phyloP scores from a whole-genome alignment of 1,284 basidiomycete species.

The Heterobasidion irregulare region DNA sequence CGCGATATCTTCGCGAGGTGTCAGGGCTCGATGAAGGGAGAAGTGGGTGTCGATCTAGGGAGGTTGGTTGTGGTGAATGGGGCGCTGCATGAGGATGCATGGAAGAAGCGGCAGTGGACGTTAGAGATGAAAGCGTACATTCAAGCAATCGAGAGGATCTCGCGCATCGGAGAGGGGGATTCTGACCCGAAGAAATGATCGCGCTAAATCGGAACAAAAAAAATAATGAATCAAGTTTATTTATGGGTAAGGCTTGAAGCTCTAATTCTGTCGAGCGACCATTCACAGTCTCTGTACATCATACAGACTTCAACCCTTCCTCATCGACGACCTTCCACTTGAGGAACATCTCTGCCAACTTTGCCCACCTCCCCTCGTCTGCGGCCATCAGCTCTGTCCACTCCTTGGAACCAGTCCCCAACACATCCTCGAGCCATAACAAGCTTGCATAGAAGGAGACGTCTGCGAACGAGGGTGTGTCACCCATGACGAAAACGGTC shows the following conservation, averaged over 20 bases:
- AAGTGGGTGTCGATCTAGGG: neutral
- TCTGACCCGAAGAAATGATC: neutral
- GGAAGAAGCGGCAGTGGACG: slow-evolving; percentile 27
- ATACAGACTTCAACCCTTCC: neutral
- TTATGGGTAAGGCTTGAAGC: too few relatives aligned
- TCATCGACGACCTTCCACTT: slow-evolving; percentile 1
- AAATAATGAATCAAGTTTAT: too few relatives aligned
- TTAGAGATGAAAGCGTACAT: slow-evolving; percentile 24
- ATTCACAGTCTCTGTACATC: too few relatives aligned
- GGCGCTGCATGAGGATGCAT: slow-evolving; percentile 38
- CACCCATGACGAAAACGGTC: slow-evolving; percentile 16
- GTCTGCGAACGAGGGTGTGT: slow-evolving; percentile 26
- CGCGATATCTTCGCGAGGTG: slow-evolving; percentile 17
- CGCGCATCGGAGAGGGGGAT: neutral
- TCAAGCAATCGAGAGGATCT: slow-evolving; percentile 1
- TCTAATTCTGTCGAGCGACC: too few relatives aligned
- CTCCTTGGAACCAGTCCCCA: slow-evolving; percentile 26
- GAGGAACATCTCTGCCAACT: slow-evolving; percentile 20
- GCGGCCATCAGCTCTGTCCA: slow-evolving; percentile 27
- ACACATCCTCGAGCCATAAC: slow-evolving; percentile 20
- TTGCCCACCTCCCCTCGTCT: slow-evolving; percentile 31
- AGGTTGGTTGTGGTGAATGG: slow-evolving; percentile 21
- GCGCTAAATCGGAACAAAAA: neutral
- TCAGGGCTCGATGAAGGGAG: neutral
- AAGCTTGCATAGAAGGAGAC: slow-evolving; percentile 21